Base-by-base conservation (phyloP, 495 filamentous ascomycete genomes). In the Penicillium diatomitis region DNA sequence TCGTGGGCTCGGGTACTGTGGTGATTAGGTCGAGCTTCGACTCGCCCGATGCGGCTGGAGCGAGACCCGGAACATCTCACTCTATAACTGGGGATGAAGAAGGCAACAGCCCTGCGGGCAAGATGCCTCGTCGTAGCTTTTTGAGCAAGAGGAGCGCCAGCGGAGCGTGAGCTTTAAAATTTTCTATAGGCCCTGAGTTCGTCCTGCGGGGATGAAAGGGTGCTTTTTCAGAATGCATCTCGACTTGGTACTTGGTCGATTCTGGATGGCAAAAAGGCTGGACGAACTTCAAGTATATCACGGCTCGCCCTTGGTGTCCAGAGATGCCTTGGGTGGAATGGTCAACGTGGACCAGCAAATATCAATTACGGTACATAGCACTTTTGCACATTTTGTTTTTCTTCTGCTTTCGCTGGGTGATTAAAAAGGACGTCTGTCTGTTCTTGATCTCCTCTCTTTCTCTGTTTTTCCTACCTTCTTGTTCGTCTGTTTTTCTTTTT, bases 1-100 rank as follows among this genome's bases (percentile, higher is more conserved):
- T 64, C 11, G 79, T 86, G 45, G 90, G 90, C 8, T 69, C 64
- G 20, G 87, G 88, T 7, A 75, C 62, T 2, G 83, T 92, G 10
- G 70, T 75, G 1, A 65, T 94, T 43, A 82, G 77, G 62, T 88
- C 81, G 45, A 76, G 71, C 49, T 94, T 90, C 49, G 41, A 44
- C 34, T 52, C 59, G 31, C 50, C 53, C 3, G 52, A 64, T 30
- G 69, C 62, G 20, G 38, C 48, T 27, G 44, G 38, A 2, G 54
- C 69, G 6, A 58, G 71, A 10, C 69, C 72, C 20, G 61, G 58
- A 7, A 73, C 70, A 4, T 64, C 65, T 32, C 65, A 70, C 46
- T 71, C 67, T 8, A 66, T 60, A 2, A 54, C 61, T 6, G 66
- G 61, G 2, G 55, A 56, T 20, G 63, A 57, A 5, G 64, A 73